Evolutionary conservation across 768 basidiomycete genomes (phyloP).

Genomic region (Dentipellis fragilis): DNA sequence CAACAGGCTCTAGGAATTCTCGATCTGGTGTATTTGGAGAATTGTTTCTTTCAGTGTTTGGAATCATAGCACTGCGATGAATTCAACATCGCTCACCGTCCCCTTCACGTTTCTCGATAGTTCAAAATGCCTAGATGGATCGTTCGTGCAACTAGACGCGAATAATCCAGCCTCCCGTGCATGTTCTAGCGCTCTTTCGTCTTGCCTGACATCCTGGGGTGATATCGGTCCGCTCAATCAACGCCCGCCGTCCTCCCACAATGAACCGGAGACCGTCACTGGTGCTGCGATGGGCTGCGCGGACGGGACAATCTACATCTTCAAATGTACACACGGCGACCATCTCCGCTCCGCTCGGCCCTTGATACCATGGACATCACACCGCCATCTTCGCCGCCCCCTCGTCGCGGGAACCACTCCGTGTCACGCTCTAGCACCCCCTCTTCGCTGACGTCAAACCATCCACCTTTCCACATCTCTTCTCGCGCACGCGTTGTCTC

Average conservation of each 20-base stretch:
- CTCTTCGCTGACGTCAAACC: slow-evolving; percentile 5
- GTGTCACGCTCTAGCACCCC: slow-evolving; percentile 8
- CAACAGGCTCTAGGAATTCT: too few relatives aligned
- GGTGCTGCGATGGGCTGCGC: slow-evolving; percentile 26
- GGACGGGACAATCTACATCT: slow-evolving; percentile 28
- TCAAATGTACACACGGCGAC: slow-evolving; percentile 11
- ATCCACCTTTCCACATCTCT: slow-evolving; percentile 42
- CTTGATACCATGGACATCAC: slow-evolving; percentile 5
- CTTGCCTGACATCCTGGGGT: neutral
- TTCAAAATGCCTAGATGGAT: too few relatives aligned
- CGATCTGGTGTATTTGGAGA: too few relatives aligned
- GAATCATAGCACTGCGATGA: neutral
- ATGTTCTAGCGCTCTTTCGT: neutral
- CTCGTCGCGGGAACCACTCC: slow-evolving; percentile 6
- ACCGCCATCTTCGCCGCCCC: slow-evolving; percentile 1
- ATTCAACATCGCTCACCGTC: neutral
- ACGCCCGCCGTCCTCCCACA: neutral
- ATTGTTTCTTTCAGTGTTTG: too few relatives aligned
- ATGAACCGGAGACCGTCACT: slow-evolving; percentile 1
- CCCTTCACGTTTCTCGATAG: neutral
- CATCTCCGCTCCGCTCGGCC: neutral
- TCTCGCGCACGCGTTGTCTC: slow-evolving; percentile 57
- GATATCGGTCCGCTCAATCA: neutral
- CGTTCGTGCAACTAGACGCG: neutral
- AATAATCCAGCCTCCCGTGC: neutral